Percentiles rank a stretch among this genome's conserved stretches.
Conservation (phyloP, 208 protist genomes). For the Strigomonas galati region DNA sequence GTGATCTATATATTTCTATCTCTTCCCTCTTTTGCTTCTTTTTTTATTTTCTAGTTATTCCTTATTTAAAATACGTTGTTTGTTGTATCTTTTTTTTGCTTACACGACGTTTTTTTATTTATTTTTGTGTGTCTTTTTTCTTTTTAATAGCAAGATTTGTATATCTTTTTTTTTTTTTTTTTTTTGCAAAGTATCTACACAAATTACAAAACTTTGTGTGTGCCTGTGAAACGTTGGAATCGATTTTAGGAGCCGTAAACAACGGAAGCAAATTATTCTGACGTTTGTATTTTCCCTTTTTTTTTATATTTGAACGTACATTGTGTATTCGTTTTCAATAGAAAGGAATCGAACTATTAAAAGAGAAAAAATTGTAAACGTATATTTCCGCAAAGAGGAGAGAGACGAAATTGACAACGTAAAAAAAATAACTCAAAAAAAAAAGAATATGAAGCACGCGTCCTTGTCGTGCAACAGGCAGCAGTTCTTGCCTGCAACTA, state of each 20-base stretch:
- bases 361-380: not conserved
- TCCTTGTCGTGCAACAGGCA: too few relatives aligned
- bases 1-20: not conserved
- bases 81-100: not conserved
- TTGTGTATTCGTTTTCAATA: not conserved
- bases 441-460: too few relatives aligned
- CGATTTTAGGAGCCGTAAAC: too few relatives aligned
- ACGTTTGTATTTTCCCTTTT: too few relatives aligned
- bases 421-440: too few relatives aligned
- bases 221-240: too few relatives aligned
- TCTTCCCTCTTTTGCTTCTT: not conserved
- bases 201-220: too few relatives aligned
- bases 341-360: not conserved
- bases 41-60: not conserved
- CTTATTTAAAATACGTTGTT: not conserved
- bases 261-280: too few relatives aligned
- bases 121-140: constrained; percentile 1
- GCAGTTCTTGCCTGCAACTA: too few relatives aligned
- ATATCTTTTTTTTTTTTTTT: constrained; percentile 7
- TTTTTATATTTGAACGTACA: constrained; percentile 10
- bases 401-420: too few relatives aligned
- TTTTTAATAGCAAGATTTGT: not conserved
- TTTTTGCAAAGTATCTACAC: not conserved
- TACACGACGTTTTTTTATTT: not conserved
- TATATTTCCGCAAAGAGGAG: too few relatives aligned